A percentile compares a stretch with the other conserved stretches of the same genome.
These are phyloP conservation scores for Nigrograna mackinnonii DNA, from an alignment of 2,329 filamentous ascomycete genomes.

Conservation along the genomic window DNA sequence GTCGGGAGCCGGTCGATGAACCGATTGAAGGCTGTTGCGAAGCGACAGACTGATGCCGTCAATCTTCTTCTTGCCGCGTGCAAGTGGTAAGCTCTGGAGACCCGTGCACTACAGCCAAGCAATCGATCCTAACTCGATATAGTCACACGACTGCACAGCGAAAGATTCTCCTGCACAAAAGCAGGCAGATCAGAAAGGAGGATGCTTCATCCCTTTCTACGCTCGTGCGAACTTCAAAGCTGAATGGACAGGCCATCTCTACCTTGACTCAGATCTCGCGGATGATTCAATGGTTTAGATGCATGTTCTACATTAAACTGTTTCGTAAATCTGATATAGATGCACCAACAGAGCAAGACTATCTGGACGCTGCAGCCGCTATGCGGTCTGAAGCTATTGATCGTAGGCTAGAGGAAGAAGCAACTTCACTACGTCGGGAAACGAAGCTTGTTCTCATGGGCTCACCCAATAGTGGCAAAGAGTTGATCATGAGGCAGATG, in stretches of 20 bases:
- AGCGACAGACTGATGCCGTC: constrained; percentile 38
- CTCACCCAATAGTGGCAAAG: constrained; percentile 31
- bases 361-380: constrained; percentile 32
- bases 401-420: constrained; percentile 35
- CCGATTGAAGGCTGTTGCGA: constrained; percentile 31
- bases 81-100: constrained; percentile 14
- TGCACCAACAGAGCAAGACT: constrained; percentile 31
- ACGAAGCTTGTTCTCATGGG: constrained; percentile 39
- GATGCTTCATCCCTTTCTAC: constrained; percentile 31
- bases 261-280: constrained; percentile 31
- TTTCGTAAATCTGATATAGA: constrained; percentile 17
- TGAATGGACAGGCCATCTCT: constrained; percentile 30
- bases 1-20: constrained; percentile 36
- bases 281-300: constrained; percentile 35
- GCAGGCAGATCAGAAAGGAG: constrained; percentile 37
- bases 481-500: constrained; percentile 41
- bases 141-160: constrained; percentile 39
- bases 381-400: constrained; percentile 40
- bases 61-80: constrained; percentile 17
- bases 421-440: constrained; percentile 31
- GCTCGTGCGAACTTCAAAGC: constrained; percentile 29
- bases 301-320: constrained; percentile 32
- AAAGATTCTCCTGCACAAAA: constrained; percentile 40
- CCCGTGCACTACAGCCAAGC: neutral
- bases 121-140: constrained; percentile 20